These are phyloP conservation scores for Poronia punctata DNA, from an alignment of 495 filamentous ascomycete species.

Conservation along the genomic window DNA sequence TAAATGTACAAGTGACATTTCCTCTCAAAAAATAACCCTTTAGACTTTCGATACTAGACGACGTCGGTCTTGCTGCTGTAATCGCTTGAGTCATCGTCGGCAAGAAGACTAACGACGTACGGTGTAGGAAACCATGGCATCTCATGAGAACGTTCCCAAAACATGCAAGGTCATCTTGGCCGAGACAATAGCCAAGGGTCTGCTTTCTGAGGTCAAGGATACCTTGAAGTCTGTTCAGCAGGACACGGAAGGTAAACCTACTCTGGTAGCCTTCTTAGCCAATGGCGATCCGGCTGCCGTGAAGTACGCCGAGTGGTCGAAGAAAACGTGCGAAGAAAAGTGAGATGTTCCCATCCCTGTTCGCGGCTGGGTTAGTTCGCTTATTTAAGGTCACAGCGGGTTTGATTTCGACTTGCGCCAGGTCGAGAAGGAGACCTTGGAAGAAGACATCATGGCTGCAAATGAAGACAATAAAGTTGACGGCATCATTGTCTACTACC, in stretches of 20 bases:
- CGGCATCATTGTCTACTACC: slow-evolving; percentile 98
- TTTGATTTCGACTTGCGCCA: slow-evolving; percentile 79
- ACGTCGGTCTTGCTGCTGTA: not conserved
- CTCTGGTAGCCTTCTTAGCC: slow-evolving; percentile 84
- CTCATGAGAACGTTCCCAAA: slow-evolving; percentile 39
- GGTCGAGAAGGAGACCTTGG: slow-evolving; percentile 77
- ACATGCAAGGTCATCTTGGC: slow-evolving; percentile 89
- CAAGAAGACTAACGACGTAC: not conserved
- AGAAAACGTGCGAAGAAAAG: slow-evolving; percentile 92
- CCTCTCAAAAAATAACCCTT: no score
- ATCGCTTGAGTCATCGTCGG: not conserved
- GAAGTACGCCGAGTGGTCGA: slow-evolving; percentile 96
- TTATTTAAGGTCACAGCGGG: slow-evolving; percentile 51
- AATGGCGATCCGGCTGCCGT: slow-evolving; percentile 84
- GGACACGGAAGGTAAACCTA: slow-evolving; percentile 47
- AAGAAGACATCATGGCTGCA: slow-evolving; percentile 75
- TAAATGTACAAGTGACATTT: no score
- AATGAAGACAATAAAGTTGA: slow-evolving; percentile 73
- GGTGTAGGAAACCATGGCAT: slow-evolving; percentile 27
- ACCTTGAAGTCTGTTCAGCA: slow-evolving; percentile 59
- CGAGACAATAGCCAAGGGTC: slow-evolving; percentile 69
- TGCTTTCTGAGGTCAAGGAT: slow-evolving; percentile 69
- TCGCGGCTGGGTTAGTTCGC: slow-evolving; percentile 3
- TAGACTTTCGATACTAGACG: no score
- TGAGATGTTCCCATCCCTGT: slow-evolving; percentile 42